Conservation (phyloP, 2,329 filamentous ascomycete species). For the Pseudomassariella vexata region DNA sequence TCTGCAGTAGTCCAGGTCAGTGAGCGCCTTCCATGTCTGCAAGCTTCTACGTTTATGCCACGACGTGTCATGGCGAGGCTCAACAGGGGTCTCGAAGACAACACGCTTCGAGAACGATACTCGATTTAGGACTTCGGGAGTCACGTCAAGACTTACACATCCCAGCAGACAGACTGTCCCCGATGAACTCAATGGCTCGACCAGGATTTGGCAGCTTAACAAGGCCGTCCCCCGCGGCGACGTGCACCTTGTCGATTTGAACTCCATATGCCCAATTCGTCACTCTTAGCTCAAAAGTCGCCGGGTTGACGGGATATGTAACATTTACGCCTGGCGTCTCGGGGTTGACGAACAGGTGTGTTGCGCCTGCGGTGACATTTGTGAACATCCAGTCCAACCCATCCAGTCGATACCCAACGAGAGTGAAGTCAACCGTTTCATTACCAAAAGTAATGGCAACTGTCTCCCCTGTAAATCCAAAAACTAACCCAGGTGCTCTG, state of each 20-base stretch:
- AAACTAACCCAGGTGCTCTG: slow-evolving; percentile 47
- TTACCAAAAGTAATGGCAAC: slow-evolving; percentile 50
- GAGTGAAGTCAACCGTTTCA: slow-evolving; percentile 39
- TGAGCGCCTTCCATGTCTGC: no score
- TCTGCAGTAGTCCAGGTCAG: no score
- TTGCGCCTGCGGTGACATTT: slow-evolving; percentile 50
- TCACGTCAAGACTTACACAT: slow-evolving; percentile 52
- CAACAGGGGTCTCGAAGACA: no score
- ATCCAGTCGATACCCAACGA: slow-evolving; percentile 52
- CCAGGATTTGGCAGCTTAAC: slow-evolving; percentile 32
- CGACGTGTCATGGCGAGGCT: no score
- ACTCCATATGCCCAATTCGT: slow-evolving; percentile 58
- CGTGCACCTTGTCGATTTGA: slow-evolving; percentile 47
- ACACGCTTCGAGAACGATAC: no score
- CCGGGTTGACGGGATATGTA: slow-evolving; percentile 34
- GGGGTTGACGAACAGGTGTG: slow-evolving; percentile 47
- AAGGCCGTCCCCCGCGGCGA: slow-evolving; percentile 36
- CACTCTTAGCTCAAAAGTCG: slow-evolving; percentile 51
- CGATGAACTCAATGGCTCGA: slow-evolving; percentile 36
- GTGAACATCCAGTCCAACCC: slow-evolving; percentile 56
- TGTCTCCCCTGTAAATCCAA: slow-evolving; percentile 47
- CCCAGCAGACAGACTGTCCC: slow-evolving; percentile 45
- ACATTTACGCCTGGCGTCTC: slow-evolving; percentile 37
- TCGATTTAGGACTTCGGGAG: no score
- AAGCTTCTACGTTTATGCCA: no score